Conservation (phyloP, 176 grass and related monocot genomes). For the Zoysia pacifica region DNA sequence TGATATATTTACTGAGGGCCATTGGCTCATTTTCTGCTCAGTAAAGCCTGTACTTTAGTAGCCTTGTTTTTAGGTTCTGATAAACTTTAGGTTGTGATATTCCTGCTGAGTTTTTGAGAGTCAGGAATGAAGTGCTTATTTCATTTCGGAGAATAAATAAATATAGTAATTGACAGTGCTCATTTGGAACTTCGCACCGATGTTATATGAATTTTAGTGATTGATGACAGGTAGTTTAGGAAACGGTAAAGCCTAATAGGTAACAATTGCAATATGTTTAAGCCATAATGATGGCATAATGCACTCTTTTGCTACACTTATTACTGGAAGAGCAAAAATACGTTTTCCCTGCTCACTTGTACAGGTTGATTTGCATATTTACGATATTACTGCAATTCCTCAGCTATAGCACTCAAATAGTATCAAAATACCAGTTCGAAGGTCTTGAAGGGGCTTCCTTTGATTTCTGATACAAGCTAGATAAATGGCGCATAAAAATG, state of each 20-base stretch:
- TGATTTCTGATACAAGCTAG: not conserved
- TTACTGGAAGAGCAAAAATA: not conserved
- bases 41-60: not conserved
- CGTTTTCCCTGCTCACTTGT: too few species aligned
- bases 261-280: not conserved
- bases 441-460: not conserved
- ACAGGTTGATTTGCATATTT: not conserved
- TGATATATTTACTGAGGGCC: not conserved
- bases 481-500: not conserved
- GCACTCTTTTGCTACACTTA: not conserved
- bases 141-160: not conserved
- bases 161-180: too few species aligned
- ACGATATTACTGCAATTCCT: not conserved
- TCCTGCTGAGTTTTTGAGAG: not conserved
- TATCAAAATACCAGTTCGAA: not conserved
- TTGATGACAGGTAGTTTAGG: not conserved
- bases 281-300: not conserved
- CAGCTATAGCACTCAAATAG: too few species aligned
- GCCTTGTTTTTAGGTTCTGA: not conserved
- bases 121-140: slow-evolving; percentile 4
- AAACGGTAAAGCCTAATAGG: not conserved
- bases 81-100: not conserved
- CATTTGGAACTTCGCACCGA: too few species aligned
- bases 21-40: not conserved
- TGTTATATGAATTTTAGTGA: not conserved